Conservation (phyloP, 148 eudicot species). For the Pharnaceum exiguum region DNA sequence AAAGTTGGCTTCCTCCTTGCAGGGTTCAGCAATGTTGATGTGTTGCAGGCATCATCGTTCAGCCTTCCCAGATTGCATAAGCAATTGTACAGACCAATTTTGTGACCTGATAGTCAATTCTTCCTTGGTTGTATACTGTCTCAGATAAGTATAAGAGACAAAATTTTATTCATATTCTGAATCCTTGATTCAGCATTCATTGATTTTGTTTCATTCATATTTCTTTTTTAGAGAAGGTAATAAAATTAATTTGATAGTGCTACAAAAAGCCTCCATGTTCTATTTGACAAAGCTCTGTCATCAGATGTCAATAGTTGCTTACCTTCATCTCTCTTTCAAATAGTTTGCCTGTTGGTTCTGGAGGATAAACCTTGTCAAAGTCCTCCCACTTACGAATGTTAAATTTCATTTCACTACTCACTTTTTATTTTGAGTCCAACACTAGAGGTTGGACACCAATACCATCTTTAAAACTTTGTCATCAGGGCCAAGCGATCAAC, state of each 20-base stretch:
- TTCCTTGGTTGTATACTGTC: not conserved
- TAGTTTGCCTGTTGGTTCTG: too few species aligned
- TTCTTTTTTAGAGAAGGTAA: too few species aligned
- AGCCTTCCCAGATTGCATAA: too few species aligned
- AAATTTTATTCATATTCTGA: not conserved
- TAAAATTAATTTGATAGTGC: too few species aligned
- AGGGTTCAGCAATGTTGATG: constrained; percentile 8
- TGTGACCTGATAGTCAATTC: not conserved
- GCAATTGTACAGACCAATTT: constrained; percentile 8
- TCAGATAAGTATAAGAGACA: constrained; percentile 5
- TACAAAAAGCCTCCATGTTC: too few species aligned
- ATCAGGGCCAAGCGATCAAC: too few species aligned
- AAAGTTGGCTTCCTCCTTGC: not conserved
- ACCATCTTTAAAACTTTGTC: too few species aligned
- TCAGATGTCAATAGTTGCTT: too few species aligned
- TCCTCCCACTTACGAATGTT: too few species aligned
- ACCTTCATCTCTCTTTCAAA: too few species aligned
- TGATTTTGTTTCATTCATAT: constrained; percentile 6
- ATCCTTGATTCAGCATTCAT: not conserved
- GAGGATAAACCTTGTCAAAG: too few species aligned
- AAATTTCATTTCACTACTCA: not conserved
- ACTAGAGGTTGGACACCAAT: too few species aligned
- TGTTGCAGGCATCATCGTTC: not conserved
- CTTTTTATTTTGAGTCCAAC: not conserved
- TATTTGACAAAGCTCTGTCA: not conserved